These are phyloP conservation scores for Zygotorulaspora chibaensis DNA, from an alignment of 805 yeast genomes.

Conservation along the genomic window DNA sequence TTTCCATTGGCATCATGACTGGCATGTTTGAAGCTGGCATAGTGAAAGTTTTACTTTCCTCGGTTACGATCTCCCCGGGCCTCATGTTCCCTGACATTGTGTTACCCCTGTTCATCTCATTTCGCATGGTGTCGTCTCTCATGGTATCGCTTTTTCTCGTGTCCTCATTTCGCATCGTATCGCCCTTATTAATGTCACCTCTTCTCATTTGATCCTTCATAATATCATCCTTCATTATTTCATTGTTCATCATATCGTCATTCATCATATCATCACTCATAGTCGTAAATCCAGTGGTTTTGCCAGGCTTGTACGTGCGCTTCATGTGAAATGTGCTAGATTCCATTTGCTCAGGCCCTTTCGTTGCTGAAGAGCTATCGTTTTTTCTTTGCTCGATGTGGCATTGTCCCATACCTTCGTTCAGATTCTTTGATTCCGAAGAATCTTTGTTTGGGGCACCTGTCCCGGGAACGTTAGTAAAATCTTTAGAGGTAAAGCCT, in stretches of 20 bases:
- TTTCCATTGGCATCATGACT: slow-evolving; percentile 1
- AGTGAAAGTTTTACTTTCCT: background rate
- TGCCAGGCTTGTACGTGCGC: background rate
- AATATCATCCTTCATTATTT: background rate
- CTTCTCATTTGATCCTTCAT: too few species aligned
- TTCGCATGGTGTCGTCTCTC: background rate
- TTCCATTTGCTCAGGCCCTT: background rate
- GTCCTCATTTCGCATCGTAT: background rate
- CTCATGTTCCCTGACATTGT: too few species aligned
- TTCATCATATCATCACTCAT: background rate
- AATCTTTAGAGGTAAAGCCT: background rate
- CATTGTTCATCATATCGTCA: background rate
- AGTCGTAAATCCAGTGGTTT: background rate
- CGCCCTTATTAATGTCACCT: background rate
- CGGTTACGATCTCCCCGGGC: background rate
- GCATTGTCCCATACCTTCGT: background rate
- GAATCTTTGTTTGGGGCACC: background rate
- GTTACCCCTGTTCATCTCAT: too few species aligned
- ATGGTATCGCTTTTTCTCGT: background rate
- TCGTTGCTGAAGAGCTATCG: background rate
- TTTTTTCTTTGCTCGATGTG: background rate
- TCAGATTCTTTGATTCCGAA: background rate
- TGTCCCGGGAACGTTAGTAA: slow-evolving; percentile 1
- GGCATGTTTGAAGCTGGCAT: background rate
- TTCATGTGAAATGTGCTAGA: background rate